Evolutionary conservation across 2,329 filamentous ascomycete species (phyloP), one percentile per base, ranked within the genome.

Genomic region (Hawksworthiomyces lignivorus): DNA sequence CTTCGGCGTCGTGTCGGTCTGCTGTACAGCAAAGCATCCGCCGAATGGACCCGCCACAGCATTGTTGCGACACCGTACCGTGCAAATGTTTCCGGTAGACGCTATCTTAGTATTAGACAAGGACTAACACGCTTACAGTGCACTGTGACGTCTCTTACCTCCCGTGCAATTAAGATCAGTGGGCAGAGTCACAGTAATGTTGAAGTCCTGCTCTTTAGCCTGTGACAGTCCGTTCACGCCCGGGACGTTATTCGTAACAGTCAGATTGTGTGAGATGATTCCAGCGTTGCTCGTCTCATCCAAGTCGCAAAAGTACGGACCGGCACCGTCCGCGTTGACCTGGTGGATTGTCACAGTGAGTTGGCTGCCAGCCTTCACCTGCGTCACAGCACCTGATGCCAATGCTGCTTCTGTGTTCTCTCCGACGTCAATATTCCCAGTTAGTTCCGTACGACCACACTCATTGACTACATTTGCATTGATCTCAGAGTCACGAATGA

Each of bases 361-460:
- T 29, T 61, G 46, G 28, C 60, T 62, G 22, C 73, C 73, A 2
- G 61, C 50, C 48, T 64, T 54, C 40, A 77, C 73, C 43, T 68
- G 59, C 2, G 74, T 77, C 4, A 78, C 68, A 4, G 60, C 53
- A 2, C 52, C 48, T 5, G 64, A 65, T 6, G 65, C 57, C 3
- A 77, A 48, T 5, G 69, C 69, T 43, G 70, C 68, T 56, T 77
- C 70, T 1, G 70, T 75, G 49, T 69, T 69, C 56, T 73, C 68
- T 28, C 68, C 69, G 40, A 82, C 65, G 48, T 82, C 74, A 54
- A 83, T 82, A 62, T 72, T 75, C 34, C 80, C 80, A 41, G 63
- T 53, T 36, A 75, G 55, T 55, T 80, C 67, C 8, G 78, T 82
- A 47, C 77, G 69, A 36, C 78, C 78, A 53, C 78, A 82, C 43